phyloP scores from a whole-genome alignment of 140 eudicot species.

The Stevia rebaudiana region DNA sequence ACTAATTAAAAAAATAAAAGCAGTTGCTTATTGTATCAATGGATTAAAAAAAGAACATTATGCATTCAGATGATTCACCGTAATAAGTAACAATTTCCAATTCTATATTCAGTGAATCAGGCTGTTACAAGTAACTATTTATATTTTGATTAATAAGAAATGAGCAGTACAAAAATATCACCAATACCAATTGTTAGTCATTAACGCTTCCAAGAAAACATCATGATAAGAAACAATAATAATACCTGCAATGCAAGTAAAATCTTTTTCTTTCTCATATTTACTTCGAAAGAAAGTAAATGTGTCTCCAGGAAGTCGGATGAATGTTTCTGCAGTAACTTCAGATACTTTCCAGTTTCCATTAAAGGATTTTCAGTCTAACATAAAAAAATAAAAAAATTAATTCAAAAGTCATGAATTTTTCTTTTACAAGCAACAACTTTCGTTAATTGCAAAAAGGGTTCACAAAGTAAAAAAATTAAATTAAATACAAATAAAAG shows the following conservation, averaged over 20 bases:
- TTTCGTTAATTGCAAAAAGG: neutral
- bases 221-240: neutral
- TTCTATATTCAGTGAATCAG: neutral
- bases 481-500: neutral
- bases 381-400: neutral
- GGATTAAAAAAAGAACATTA: neutral
- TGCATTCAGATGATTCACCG: neutral
- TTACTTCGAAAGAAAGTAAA: conserved; percentile 78
- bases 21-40: neutral
- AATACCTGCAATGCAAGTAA: conserved; percentile 88
- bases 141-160: neutral
- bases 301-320: conserved; percentile 83
- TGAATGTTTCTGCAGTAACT: conserved; percentile 90
- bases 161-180: neutral
- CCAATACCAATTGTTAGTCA: neutral
- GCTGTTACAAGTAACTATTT: neutral
- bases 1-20: neutral
- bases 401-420: neutral
- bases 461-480: neutral
- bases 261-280: conserved; percentile 81
- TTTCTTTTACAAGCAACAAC: neutral
- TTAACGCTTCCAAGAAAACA: neutral
- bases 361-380: conserved; percentile 85
- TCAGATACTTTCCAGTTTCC: conserved; percentile 89
- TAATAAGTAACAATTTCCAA: neutral